phyloP scores from a whole-genome alignment of 257 asterid species.

The Plantago ovata region DNA sequence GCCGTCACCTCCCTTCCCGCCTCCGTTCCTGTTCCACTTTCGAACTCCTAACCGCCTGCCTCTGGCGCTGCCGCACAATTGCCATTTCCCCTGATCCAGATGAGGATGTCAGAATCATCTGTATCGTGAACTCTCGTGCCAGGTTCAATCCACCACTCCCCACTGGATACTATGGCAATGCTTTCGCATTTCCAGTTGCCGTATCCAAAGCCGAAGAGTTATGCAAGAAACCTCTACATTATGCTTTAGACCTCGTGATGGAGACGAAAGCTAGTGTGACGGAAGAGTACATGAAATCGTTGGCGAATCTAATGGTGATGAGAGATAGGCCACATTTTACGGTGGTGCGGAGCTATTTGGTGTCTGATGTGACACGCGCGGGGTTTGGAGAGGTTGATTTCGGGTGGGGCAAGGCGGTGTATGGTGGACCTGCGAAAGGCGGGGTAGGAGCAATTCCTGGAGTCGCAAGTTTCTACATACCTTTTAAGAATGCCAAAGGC shows the following conservation, averaged over 20 bases:
- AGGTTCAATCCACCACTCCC: conserved; percentile 41
- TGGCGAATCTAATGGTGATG: conserved; percentile 45
- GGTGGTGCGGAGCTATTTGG: conserved; percentile 32
- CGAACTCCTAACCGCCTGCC: conserved; percentile 45
- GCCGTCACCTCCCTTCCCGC: conserved; percentile 32
- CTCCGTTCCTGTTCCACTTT: conserved; percentile 40
- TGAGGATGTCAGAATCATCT: conserved; percentile 38
- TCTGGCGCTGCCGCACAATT: conserved; percentile 53
- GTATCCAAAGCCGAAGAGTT: conserved; percentile 28
- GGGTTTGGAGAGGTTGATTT: conserved; percentile 54
- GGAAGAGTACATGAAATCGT: conserved; percentile 44
- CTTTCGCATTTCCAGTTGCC: conserved; percentile 39
- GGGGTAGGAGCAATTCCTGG: conserved; percentile 55
- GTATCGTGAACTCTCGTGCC: conserved; percentile 32
- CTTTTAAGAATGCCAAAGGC: conserved; percentile 40
- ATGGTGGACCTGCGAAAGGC: conserved; percentile 56
- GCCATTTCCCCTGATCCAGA: conserved; percentile 36
- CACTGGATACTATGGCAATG: conserved; percentile 48
- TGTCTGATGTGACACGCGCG: conserved; percentile 42
- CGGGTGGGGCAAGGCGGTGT: conserved; percentile 62
- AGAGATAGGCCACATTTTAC: conserved; percentile 46
- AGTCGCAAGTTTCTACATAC: conserved; percentile 39
- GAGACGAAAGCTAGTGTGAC: conserved; percentile 34
- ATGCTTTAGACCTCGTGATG: conserved; percentile 42
- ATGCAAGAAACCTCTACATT: conserved; percentile 20